Evolutionary conservation across 805 yeast species (phyloP).

Genomic region (Wickerhamomyces silvicola): DNA sequence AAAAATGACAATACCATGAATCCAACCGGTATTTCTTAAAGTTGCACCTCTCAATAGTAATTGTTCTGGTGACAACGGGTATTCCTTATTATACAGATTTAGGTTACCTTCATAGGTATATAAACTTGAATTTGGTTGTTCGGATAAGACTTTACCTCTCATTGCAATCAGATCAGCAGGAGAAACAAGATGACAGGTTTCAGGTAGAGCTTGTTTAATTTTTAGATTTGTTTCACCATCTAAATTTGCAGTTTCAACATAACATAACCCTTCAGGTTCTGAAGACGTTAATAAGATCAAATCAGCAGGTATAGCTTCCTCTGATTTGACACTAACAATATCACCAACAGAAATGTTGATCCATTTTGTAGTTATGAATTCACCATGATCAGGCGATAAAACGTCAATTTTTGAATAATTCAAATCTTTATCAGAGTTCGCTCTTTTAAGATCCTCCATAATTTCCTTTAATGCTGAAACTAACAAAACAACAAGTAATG

Average conservation of each 20-base stretch:
- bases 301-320: constrained; percentile 94
- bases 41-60: constrained; percentile 92
- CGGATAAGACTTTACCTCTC: constrained; percentile 65
- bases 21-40: constrained; percentile 90
- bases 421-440: constrained; percentile 80
- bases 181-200: constrained; percentile 67
- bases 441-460: constrained; percentile 85
- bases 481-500: constrained; percentile 72
- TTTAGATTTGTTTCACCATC: constrained; percentile 98
- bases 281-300: constrained; percentile 78
- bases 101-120: constrained; percentile 91
- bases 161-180: constrained; percentile 51
- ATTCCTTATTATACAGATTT: constrained; percentile 45
- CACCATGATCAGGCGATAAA: constrained; percentile 46
- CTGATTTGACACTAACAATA: constrained; percentile 74
- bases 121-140: constrained; percentile 88
- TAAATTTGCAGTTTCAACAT: constrained; percentile 93
- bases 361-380: constrained; percentile 70
- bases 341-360: constrained; percentile 87
- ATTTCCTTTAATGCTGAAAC: constrained; percentile 93
- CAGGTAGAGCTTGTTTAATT: constrained; percentile 81
- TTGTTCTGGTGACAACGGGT: constrained; percentile 87
- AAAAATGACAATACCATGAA: constrained; percentile 86
- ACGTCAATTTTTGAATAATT: constrained; percentile 74
- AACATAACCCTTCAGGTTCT: constrained; percentile 97